Base-by-base conservation (phyloP, 768 basidiomycete genomes). In the Trametes punicea region DNA sequence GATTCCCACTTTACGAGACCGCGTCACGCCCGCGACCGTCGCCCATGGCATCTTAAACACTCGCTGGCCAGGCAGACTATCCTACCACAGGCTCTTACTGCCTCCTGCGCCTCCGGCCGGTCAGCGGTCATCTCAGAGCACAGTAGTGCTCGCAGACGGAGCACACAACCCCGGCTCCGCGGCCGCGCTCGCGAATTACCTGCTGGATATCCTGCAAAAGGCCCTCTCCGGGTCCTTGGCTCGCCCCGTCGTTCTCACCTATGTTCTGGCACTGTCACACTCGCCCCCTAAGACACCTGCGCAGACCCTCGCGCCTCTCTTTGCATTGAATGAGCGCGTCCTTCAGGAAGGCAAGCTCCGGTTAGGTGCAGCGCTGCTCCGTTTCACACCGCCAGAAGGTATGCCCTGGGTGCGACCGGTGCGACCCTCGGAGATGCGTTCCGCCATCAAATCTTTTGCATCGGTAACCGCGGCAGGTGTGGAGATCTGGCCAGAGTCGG, bases 401-500 rank as follows among this genome's bases (percentile, higher is more conserved):
- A 98, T 99, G 97, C 92, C 95, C 0, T 99, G 97, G 97, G 85
- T 98, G 23, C 79, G 75, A 33, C 73, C 85, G 3, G 85, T 87
- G 0, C 67, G 81, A 6, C 76, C 80, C 3, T 68, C 68, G 2
- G 79, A 81, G 45, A 62, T 95, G 50, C 70, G 65, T 20, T 70
- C 72, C 15, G 77, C 74, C 0, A 81, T 85, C 18, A 58, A 55
- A 40, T 59, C 59, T 29, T 70, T 86, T 4, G 66, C 73, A 3
- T 78, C 79, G 5, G 3, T 36, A 3, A 15, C 40, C 13, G 18
- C 20, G 9, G n/a, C 48, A 6, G 71, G 70, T n/a, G 74, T 73
- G 39, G 73, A 79, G 16, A 55, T 83, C 4, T 85, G 79, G 80
- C 62, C 64, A 30, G 69, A 74, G 15, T 63, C 72, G 20, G 65